Evolutionary conservation across 169 alveolate species (phyloP).

Genomic region (Plasmodium sp.): DNA sequence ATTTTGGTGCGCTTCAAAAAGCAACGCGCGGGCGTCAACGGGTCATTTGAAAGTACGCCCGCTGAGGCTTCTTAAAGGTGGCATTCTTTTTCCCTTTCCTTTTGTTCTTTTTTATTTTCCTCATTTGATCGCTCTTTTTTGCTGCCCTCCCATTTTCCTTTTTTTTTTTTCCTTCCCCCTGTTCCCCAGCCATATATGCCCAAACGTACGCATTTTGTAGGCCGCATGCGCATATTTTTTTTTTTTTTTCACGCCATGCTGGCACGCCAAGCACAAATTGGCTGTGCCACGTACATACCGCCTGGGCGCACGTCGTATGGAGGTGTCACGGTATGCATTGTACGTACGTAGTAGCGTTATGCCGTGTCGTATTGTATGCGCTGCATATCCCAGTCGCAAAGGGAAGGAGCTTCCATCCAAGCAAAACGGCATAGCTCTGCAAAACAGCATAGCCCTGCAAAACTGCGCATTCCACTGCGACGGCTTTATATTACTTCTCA

Average conservation of each 20-base stretch:
- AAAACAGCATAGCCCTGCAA: neutral
- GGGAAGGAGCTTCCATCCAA: neutral
- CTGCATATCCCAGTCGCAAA: neutral
- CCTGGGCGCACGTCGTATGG: neutral
- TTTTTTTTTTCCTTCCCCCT: neutral
- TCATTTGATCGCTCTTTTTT: neutral
- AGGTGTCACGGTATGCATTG: neutral
- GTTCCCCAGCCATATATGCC: neutral
- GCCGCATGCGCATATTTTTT: neutral
- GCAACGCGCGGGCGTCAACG: neutral
- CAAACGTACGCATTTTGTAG: neutral
- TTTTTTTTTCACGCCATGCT: neutral
- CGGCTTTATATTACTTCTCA: neutral
- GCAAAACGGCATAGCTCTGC: neutral
- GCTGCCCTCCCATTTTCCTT: neutral
- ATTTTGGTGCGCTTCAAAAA: neutral
- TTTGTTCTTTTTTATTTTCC: neutral
- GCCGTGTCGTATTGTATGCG: neutral
- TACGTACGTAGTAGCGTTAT: neutral
- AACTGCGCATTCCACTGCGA: neutral
- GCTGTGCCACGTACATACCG: neutral
- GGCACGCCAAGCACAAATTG: neutral
- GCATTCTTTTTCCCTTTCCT: neutral
- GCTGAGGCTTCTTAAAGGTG: neutral
- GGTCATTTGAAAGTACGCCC: neutral